Conservation (phyloP, 306 rosid species). For the Quercus berberidifolia region DNA sequence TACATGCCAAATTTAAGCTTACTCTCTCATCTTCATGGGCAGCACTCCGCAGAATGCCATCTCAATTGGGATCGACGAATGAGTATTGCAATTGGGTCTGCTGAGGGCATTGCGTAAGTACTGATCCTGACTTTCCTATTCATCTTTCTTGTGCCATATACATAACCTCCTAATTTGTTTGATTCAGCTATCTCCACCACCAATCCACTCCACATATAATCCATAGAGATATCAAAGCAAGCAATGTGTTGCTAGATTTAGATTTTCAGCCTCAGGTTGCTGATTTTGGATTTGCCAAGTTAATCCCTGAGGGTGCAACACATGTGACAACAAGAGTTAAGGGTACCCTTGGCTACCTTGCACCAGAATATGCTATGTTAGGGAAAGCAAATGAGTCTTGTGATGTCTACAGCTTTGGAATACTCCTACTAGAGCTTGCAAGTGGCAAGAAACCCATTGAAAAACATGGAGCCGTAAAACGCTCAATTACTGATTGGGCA, state of each 20-base stretch:
- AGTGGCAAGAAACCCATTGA: slow-evolving; percentile 83
- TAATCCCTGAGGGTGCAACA: slow-evolving; percentile 94
- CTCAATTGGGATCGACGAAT: slow-evolving; percentile 87
- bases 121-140: slow-evolving; percentile 1
- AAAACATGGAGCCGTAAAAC: slow-evolving; percentile 48
- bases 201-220: slow-evolving; percentile 89
- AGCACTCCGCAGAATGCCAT: slow-evolving; percentile 80
- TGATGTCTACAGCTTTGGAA: slow-evolving; percentile 90
- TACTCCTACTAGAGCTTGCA: slow-evolving; percentile 91
- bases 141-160: background rate
- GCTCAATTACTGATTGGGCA: slow-evolving; percentile 82
- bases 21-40: slow-evolving; percentile 94
- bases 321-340: slow-evolving; percentile 96
- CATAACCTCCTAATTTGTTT: slow-evolving; percentile 7
- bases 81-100: slow-evolving; percentile 84
- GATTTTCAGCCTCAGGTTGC: slow-evolving; percentile 84
- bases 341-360: slow-evolving; percentile 98
- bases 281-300: slow-evolving; percentile 93
- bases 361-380: slow-evolving; percentile 93
- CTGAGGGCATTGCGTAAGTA: slow-evolving; percentile 90
- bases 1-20: slow-evolving; percentile 94
- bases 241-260: slow-evolving; percentile 77
- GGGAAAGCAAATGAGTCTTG: slow-evolving; percentile 92
- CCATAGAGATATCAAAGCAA: slow-evolving; percentile 88
- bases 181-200: slow-evolving; percentile 92